Evolutionary conservation across 2,329 filamentous ascomycete genomes (phyloP).

Genomic region (Thermoascus crustaceus): DNA sequence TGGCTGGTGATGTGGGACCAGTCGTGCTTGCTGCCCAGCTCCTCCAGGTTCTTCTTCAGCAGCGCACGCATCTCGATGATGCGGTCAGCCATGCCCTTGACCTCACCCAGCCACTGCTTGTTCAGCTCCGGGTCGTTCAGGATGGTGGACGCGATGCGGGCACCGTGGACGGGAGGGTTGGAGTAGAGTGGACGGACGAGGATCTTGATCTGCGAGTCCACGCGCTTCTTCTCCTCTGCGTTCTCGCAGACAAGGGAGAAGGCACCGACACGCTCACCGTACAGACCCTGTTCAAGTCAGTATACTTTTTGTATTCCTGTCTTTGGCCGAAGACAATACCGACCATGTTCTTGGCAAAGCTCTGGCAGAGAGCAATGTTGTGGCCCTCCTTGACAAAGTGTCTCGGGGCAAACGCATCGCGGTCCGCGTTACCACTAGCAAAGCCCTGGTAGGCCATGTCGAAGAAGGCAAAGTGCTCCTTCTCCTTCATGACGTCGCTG

Average conservation of each 20-base stretch:
- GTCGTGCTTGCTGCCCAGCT: constrained; percentile 90
- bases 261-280: constrained; percentile 94
- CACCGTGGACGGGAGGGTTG: constrained; percentile 94
- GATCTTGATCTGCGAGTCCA: constrained; percentile 98
- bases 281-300: constrained; percentile 61
- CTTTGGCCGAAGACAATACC: constrained; percentile 17
- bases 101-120: constrained; percentile 89
- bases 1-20: constrained; percentile 98
- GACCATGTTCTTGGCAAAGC: constrained; percentile 99
- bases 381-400: constrained; percentile 92
- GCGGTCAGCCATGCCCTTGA: constrained; percentile 97
- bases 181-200: constrained; percentile 95
- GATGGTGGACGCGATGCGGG: constrained; percentile 86
- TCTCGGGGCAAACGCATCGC: constrained; percentile 86
- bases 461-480: constrained; percentile 91
- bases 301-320: neutral
- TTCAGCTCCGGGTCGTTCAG: constrained; percentile 78
- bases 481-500: constrained; percentile 73
- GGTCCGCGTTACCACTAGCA: constrained; percentile 82
- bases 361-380: constrained; percentile 79
- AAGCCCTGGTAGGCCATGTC: constrained; percentile 99
- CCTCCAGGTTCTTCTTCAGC: constrained; percentile 90
- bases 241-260: constrained; percentile 87
- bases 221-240: constrained; percentile 83
- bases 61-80: constrained; percentile 97